Evolutionary conservation across 257 asterid species (phyloP).

Genomic region (Nicotiana knightiana): DNA sequence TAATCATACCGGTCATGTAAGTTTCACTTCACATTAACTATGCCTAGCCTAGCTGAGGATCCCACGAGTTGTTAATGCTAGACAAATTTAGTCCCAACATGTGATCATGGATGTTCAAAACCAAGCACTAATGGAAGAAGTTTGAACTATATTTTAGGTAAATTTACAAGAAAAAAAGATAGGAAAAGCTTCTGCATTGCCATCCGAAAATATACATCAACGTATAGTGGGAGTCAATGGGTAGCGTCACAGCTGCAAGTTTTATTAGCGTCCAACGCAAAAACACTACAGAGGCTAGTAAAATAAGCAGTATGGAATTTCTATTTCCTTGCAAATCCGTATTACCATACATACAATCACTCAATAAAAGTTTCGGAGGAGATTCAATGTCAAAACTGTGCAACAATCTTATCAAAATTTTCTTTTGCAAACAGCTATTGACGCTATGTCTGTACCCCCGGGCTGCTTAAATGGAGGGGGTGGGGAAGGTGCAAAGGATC

Average conservation of each 20-base stretch:
- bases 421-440: not conserved
- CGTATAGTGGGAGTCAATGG: not conserved
- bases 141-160: too few relatives aligned
- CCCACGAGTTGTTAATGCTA: not conserved
- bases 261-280: not conserved
- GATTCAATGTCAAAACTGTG: not conserved
- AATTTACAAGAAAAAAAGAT: not conserved
- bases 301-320: not conserved
- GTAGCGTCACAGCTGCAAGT: not conserved
- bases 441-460: not conserved
- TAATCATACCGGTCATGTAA: too few relatives aligned
- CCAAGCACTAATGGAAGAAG: not conserved
- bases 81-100: not conserved
- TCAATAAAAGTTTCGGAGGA: not conserved
- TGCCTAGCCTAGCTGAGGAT: too few relatives aligned
- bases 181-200: not conserved
- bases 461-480: not conserved
- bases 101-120: not conserved
- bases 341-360: not conserved
- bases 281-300: not conserved
- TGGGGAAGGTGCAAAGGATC: not conserved
- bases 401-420: too few relatives aligned
- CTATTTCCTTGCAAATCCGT: not conserved
- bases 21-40: too few relatives aligned
- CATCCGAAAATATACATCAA: too few relatives aligned